These are phyloP conservation scores for Diaporthe humulicola DNA, from an alignment of 2,329 filamentous ascomycete genomes.

Conservation along the genomic window DNA sequence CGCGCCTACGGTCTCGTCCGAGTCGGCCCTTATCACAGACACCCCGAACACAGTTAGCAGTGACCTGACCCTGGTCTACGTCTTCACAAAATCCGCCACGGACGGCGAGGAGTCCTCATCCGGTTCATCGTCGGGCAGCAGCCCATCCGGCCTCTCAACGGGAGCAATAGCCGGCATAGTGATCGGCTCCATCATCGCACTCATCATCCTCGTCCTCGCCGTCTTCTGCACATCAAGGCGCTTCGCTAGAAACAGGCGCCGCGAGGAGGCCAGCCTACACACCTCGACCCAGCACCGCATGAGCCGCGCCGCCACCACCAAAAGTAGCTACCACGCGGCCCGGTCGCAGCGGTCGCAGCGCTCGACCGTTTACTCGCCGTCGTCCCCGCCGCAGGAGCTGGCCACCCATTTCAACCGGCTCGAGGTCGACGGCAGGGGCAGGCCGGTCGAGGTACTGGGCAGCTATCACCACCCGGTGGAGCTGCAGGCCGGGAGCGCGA, in stretches of 20 bases:
- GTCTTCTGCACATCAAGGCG: slow-evolving; percentile 38
- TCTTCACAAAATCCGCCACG: slow-evolving; percentile 33
- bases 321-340: slow-evolving; percentile 2
- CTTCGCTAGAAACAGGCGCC: slow-evolving; percentile 35
- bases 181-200: slow-evolving; percentile 40
- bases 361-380: background rate
- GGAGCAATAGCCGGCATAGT: slow-evolving; percentile 47
- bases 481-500: slow-evolving; percentile 36
- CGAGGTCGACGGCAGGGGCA: slow-evolving; percentile 29
- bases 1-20: slow-evolving; percentile 13
- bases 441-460: slow-evolving; percentile 24
- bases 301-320: background rate
- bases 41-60: slow-evolving; percentile 28
- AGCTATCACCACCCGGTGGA: slow-evolving; percentile 30
- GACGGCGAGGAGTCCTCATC: slow-evolving; percentile 3
- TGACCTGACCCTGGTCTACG: slow-evolving; percentile 34
- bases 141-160: slow-evolving; percentile 17
- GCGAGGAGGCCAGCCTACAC: slow-evolving; percentile 19
- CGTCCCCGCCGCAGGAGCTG: slow-evolving; percentile 32
- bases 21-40: slow-evolving; percentile 2
- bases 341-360: background rate
- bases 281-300: slow-evolving; percentile 3
- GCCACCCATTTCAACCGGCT: slow-evolving; percentile 36
- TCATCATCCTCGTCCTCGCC: slow-evolving; percentile 38
- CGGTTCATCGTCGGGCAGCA: slow-evolving; percentile 13